phyloP scores from a whole-genome alignment of 2,329 filamentous ascomycete genomes.

The Rosellinia necatrix region DNA sequence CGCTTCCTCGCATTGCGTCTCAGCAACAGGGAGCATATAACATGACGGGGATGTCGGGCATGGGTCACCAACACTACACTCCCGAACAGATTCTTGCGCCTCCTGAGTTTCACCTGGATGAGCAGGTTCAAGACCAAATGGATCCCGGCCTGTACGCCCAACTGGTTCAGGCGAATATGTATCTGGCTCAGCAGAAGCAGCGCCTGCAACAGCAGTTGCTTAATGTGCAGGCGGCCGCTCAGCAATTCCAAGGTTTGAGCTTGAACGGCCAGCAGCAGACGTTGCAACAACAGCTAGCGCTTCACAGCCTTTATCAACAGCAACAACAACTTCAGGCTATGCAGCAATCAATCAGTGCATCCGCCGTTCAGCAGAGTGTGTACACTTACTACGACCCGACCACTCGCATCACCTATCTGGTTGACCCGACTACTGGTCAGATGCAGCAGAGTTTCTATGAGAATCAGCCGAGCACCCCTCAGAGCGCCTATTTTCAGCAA shows the following conservation, averaged over 20 bases:
- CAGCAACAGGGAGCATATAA: constrained; percentile 42
- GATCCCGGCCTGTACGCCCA: constrained; percentile 88
- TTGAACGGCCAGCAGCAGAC: constrained; percentile 53
- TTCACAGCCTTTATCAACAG: constrained; percentile 59
- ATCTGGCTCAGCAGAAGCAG: constrained; percentile 92
- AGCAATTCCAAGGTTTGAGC: constrained; percentile 80
- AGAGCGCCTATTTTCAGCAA: constrained; percentile 45
- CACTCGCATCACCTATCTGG: constrained; percentile 80
- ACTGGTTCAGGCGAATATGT: constrained; percentile 87
- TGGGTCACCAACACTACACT: constrained; percentile 64
- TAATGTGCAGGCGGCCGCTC: constrained; percentile 79
- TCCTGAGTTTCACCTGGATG: constrained; percentile 76
- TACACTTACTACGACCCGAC: constrained; percentile 84
- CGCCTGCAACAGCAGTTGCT: constrained; percentile 91
- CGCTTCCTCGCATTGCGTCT: constrained; percentile 49
- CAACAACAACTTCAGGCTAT: constrained; percentile 69
- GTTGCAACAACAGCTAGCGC: constrained; percentile 45
- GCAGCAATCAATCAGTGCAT: constrained; percentile 62
- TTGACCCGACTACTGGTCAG: constrained; percentile 66
- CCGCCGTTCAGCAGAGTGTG: constrained; percentile 72
- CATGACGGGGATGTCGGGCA: constrained; percentile 33
- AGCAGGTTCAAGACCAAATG: constrained; percentile 72
- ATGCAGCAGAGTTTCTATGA: constrained; percentile 48
- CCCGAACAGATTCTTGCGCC: constrained; percentile 89
- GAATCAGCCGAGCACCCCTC: constrained; percentile 47